Base-by-base conservation (phyloP, 1,139 yeast genomes). In the Suhomyces ambrosiae region DNA sequence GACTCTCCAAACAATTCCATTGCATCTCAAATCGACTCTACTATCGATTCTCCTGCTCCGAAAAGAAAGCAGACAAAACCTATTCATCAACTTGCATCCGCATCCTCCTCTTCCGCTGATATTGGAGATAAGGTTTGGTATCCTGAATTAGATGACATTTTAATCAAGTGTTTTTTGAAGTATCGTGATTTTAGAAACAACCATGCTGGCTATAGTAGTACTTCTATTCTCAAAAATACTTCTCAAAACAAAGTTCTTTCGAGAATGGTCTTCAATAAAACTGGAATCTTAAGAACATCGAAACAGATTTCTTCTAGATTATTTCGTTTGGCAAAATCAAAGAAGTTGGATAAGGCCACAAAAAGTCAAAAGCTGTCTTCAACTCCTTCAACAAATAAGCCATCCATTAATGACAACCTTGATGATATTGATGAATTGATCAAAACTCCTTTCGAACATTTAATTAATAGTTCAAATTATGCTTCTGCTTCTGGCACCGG, bases 161-260 rank as follows among this genome's bases (percentile, higher is more conserved):
- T 71, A 30, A 52, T 68, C 32, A 60, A 60, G 27, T 65, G 73
- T 12, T 67, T 61, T 41, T 51, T 59, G 33, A 69, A 69, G 45
- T 71, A 65, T 47, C 59, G 59, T 14, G 56, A 61, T 21, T 69
- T 66, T 44, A 59, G 58, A 37, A 61, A 59, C 17, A 57, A 56
- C 35, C 63, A 57, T 30, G 43, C 49, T n/a, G 44, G 51, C 15
- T 53, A 61, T 30, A 48, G 61, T 14, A 45, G 59, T 2, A 37
- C 46, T 4, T 33, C 41, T 7, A 50, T 61, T 12, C 53, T 67
- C 40, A 64, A 65, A 37, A 61, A 58, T 38, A 58, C 68, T 4
- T 43, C 73, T 10, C 74, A 69, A 44, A 70, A 71, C 48, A 70
- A 68, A 41, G 63, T 70, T 4, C 50, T 71, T 37, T 65, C 74